Percentiles rank a stretch among this genome's conserved stretches.
phyloP scores from a whole-genome alignment of 768 basidiomycete genomes.

The Tylopilus rubrobrunneus region DNA sequence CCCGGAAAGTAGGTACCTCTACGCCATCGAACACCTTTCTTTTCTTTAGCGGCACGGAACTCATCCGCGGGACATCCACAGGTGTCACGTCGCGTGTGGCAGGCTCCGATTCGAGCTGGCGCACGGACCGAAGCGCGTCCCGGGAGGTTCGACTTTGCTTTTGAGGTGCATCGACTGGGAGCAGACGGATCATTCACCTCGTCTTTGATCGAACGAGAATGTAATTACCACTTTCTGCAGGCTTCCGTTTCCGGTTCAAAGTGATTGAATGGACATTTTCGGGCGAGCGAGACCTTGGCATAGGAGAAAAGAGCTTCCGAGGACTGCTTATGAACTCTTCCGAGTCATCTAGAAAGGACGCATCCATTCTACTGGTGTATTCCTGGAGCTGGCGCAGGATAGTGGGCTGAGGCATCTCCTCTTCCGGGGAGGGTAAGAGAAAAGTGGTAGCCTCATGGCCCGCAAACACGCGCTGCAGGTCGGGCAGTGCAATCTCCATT shows the following conservation, averaged over 20 bases:
- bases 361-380: constrained; percentile 9
- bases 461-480: neutral
- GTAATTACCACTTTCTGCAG: constrained; percentile 4
- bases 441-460: constrained; percentile 11
- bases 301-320: neutral
- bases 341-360: neutral
- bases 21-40: constrained; percentile 29
- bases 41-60: constrained; percentile 24
- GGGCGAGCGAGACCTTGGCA: neutral
- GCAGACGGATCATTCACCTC: constrained; percentile 4
- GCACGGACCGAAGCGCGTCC: constrained; percentile 9
- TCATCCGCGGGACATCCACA: constrained; percentile 12
- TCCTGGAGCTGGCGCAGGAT: constrained; percentile 16
- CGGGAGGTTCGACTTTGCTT: constrained; percentile 22
- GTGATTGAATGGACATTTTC: neutral
- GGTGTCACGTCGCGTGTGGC: constrained; percentile 21
- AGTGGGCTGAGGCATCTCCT: constrained; percentile 3
- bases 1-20: constrained; percentile 24
- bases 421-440: constrained; percentile 1
- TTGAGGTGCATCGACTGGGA: constrained; percentile 14
- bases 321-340: constrained; percentile 1
- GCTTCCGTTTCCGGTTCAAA: constrained; percentile 12
- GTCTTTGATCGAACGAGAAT: neutral
- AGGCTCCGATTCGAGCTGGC: constrained; percentile 29
- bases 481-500: neutral